Evolutionary conservation across 805 yeast genomes (phyloP), one percentile per base, ranked within the genome.

Genomic region (Barnettozyma siamensis): DNA sequence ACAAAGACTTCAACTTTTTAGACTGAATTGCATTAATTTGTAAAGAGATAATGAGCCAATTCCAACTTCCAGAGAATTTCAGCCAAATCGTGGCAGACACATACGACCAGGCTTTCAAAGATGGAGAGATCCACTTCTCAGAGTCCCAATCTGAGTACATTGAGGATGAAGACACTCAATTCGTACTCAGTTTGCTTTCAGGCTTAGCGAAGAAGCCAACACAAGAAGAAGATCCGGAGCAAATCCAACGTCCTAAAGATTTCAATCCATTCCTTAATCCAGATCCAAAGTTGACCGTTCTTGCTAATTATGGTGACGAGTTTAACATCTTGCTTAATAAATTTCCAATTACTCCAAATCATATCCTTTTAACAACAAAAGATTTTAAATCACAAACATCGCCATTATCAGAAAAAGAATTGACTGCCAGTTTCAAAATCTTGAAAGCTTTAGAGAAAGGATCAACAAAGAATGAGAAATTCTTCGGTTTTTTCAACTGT

Each of bases 401-500:
- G 1, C 82, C 95, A 13, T 65, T 91, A 42, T 69, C 78, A 19
- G 86, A 88, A 16, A 52, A 62, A n/a, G 97, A 91, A 52, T 68
- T 91, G 44, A 57, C 64, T 29, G 75, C 80, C 0, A 69, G 83
- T 5, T 76, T 76, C 56, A 57, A 73, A 5, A 66, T 85, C 18
- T 64, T 91, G 46, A 57, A 61, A 13, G 64, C 63, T 15, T 64
- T 83, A 38, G 76, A 77, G 52, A 44, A 53, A 10, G 50, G 45
- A 5, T 60, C 62, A 38, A 45, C 58, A 18, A 66, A 60, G 13
- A 66, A 63, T 23, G 63, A 64, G 29, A 70, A 75, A 42, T 82
- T 85, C 70, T 69, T 89, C 58, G 88, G 88, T 0, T 91, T 91
- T 62, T 91, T 78, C 72, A 91, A 91, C 62, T 80, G 87, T 56